Percentiles rank a stretch among this genome's conserved stretches.
phyloP scores from a whole-genome alignment of 805 yeast species.

The Kodamaea restingae region DNA sequence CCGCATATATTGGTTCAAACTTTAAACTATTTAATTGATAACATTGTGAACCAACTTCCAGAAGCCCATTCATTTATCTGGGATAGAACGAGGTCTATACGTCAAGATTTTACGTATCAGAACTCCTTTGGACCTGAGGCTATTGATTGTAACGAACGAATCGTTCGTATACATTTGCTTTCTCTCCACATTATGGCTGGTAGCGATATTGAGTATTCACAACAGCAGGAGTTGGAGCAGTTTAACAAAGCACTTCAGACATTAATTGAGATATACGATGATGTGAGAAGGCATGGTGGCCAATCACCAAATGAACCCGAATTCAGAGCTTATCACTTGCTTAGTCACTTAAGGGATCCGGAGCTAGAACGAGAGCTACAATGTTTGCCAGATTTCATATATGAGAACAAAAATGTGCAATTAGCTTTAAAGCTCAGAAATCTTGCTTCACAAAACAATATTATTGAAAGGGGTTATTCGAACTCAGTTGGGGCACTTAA shows the following conservation, averaged over 20 bases:
- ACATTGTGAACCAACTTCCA: conserved; percentile 64
- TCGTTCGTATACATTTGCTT: conserved; percentile 81
- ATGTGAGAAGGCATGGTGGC: conserved; percentile 67
- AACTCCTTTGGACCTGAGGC: conserved; percentile 93
- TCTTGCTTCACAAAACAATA: conserved; percentile 58
- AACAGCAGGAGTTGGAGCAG: conserved; percentile 95
- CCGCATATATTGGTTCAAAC: conserved; percentile 70
- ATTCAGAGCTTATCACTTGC: conserved; percentile 79
- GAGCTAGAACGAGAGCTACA: conserved; percentile 78
- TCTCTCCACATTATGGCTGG: conserved; percentile 85
- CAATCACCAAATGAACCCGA: conserved; percentile 83
- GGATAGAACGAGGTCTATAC: conserved; percentile 94
- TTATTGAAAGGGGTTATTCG: conserved; percentile 46
- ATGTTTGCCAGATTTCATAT: conserved; percentile 54
- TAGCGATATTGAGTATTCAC: conserved; percentile 65
- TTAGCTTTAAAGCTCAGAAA: conserved; percentile 69
- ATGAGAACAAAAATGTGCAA: conserved; percentile 56
- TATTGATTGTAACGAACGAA: conserved; percentile 84
- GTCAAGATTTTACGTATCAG: conserved; percentile 96
- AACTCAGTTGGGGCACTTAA: conserved; percentile 55
- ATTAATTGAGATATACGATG: conserved; percentile 79
- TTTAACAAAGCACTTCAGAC: conserved; percentile 89
- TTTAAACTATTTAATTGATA: conserved; percentile 64
- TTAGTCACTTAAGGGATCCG: conserved; percentile 78
- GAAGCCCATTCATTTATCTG: conserved; percentile 87